Percentiles rank a stretch among this genome's conserved stretches.
phyloP scores from a whole-genome alignment of 352 stramenopile species.

The Pythium guiyangense region DNA sequence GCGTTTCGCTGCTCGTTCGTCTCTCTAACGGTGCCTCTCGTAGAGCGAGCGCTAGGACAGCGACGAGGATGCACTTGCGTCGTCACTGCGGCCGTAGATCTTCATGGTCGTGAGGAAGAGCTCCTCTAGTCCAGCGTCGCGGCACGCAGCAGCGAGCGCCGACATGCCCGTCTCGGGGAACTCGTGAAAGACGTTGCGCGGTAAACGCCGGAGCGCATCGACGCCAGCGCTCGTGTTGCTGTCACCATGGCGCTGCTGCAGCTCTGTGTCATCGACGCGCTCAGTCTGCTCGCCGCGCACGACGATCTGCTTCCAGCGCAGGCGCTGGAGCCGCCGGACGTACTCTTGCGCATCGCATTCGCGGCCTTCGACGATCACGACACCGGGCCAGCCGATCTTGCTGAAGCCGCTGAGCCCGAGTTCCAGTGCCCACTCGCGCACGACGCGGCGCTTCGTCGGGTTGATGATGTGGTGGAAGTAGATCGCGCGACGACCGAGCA shows the following conservation, averaged over 20 bases:
- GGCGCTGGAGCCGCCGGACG: slow-evolving; percentile 61
- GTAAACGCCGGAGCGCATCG: slow-evolving; percentile 31
- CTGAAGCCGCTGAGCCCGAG: slow-evolving; percentile 60
- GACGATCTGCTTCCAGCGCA: slow-evolving; percentile 79
- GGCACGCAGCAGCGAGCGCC: slow-evolving; percentile 44
- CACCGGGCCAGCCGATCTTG: slow-evolving; percentile 81
- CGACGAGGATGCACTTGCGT: neutral
- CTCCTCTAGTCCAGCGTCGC: slow-evolving; percentile 39
- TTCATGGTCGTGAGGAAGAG: slow-evolving; percentile 83
- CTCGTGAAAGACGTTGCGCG: slow-evolving; percentile 43
- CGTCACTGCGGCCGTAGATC: slow-evolving; percentile 38
- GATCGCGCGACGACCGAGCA: slow-evolving; percentile 66
- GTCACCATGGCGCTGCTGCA: too few species aligned
- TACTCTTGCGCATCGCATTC: slow-evolving; percentile 60
- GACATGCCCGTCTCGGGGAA: slow-evolving; percentile 69
- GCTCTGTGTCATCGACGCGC: neutral
- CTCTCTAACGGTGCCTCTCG: too few species aligned
- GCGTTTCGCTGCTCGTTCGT: neutral
- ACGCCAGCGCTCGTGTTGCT: slow-evolving; percentile 11
- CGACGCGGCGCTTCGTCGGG: slow-evolving; percentile 56
- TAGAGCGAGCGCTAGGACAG: too few species aligned
- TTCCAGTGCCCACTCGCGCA: slow-evolving; percentile 71
- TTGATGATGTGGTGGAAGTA: slow-evolving; percentile 87
- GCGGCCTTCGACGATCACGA: slow-evolving; percentile 68
- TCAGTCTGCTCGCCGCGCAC: slow-evolving; percentile 73